Evolutionary conservation across 1,139 yeast species (phyloP).

Genomic region (Yamadazyma atmosphaerica): DNA sequence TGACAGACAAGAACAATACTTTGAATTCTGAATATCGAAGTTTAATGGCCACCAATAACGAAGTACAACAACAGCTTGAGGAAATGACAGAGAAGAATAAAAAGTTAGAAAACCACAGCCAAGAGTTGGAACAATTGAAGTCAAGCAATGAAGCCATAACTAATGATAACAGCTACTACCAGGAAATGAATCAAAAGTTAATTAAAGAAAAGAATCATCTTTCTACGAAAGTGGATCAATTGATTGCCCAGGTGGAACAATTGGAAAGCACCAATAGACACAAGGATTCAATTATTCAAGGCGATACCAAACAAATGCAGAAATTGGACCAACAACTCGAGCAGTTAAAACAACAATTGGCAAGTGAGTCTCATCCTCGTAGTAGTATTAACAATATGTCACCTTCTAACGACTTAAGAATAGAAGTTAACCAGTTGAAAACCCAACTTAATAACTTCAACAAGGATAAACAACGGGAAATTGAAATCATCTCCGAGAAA

Average conservation of each 20-base stretch:
- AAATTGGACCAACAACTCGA: conserved; percentile 1
- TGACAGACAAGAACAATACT: not conserved
- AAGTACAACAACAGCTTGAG: not conserved
- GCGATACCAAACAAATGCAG: conserved; percentile 1
- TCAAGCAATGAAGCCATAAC: not conserved
- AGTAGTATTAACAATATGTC: conserved; percentile 1
- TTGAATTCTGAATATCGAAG: not conserved
- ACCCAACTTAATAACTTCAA: conserved; percentile 3
- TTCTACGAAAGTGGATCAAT: conserved; percentile 1
- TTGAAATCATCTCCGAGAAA: conserved; percentile 60
- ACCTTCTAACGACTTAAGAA: not conserved
- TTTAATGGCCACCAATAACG: not conserved
- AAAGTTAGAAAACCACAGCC: not conserved
- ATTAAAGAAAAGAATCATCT: conserved; percentile 2
- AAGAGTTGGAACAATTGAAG: not conserved
- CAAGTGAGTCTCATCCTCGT: not conserved
- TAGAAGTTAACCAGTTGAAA: conserved; percentile 2
- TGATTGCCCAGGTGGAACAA: conserved; percentile 1
- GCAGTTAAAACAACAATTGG: conserved; percentile 2
- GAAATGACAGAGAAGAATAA: not conserved
- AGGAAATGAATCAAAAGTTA: conserved; percentile 1
- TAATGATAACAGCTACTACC: not conserved
- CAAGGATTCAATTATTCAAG: conserved; percentile 2
- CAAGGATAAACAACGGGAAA: conserved; percentile 19
- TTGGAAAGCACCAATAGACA: conserved; percentile 1